phyloP scores from a whole-genome alignment of 208 protist genomes.

The Trypanosoma congolense region DNA sequence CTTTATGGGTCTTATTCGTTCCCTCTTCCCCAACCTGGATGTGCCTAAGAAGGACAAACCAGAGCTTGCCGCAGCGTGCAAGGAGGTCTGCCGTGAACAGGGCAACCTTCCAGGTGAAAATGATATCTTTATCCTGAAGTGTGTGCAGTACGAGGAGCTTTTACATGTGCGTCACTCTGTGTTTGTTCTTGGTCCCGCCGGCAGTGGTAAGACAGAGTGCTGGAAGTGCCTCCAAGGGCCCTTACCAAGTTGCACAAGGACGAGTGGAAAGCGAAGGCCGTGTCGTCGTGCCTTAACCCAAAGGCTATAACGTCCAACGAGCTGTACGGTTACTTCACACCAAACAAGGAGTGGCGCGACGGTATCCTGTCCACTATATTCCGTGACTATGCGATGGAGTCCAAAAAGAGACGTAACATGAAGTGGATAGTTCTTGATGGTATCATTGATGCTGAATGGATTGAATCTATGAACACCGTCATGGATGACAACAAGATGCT shows the following conservation, averaged over 20 bases:
- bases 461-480: constrained; percentile 99
- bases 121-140: constrained; percentile 98
- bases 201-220: constrained; percentile 95
- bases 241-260: constrained; percentile 88
- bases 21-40: constrained; percentile 96
- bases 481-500: constrained; percentile 99
- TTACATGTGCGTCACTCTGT: constrained; percentile 98
- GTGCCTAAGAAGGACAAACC: constrained; percentile 93
- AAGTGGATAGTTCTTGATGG: constrained; percentile 98
- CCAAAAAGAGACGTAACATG: constrained; percentile 92
- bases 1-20: constrained; percentile 96
- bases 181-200: constrained; percentile 96
- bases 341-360: constrained; percentile 97
- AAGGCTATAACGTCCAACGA: constrained; percentile 98
- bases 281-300: constrained; percentile 93
- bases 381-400: constrained; percentile 93
- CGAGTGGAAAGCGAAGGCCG: constrained; percentile 91
- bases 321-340: constrained; percentile 97
- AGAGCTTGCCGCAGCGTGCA: constrained; percentile 88
- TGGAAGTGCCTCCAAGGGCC: constrained; percentile 94
- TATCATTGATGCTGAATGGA: constrained; percentile 99
- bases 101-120: constrained; percentile 94
- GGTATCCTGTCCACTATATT: constrained; percentile 94
- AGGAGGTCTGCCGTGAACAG: constrained; percentile 83
- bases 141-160: constrained; percentile 98